phyloP scores from a whole-genome alignment of 2,329 filamentous ascomycete genomes.

The Sporothrix mexicana region DNA sequence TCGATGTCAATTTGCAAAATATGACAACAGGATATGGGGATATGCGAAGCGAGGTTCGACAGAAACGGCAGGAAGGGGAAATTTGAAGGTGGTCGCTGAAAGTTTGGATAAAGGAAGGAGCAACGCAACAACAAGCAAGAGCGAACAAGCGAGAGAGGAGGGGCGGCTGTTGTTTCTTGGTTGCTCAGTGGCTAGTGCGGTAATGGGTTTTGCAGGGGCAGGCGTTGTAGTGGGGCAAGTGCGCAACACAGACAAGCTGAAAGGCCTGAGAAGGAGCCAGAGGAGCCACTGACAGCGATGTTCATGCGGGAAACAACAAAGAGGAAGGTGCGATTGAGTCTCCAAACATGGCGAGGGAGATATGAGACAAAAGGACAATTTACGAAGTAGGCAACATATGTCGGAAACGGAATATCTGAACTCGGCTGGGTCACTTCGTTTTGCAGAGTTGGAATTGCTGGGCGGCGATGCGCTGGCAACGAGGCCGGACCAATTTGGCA shows the following conservation, averaged over 20 bases:
- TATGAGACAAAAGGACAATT: neutral
- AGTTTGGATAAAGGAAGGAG: slow-evolving; percentile 20
- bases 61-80: slow-evolving; percentile 10
- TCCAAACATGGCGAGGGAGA: neutral
- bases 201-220: slow-evolving; percentile 1
- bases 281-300: neutral
- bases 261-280: slow-evolving; percentile 21
- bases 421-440: neutral
- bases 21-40: neutral
- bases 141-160: slow-evolving; percentile 18
- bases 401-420: neutral
- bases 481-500: slow-evolving; percentile 3
- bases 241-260: slow-evolving; percentile 19
- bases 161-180: slow-evolving; percentile 22
- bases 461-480: slow-evolving; percentile 30
- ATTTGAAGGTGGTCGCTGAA: neutral
- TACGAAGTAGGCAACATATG: neutral
- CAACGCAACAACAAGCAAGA: neutral
- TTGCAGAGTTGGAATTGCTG: neutral
- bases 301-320: neutral
- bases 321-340: neutral
- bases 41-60: slow-evolving; percentile 5
- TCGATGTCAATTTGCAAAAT: neutral
- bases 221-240: slow-evolving; percentile 29
- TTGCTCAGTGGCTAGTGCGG: slow-evolving; percentile 23